Percentiles rank a stretch among this genome's conserved stretches.
These are phyloP conservation scores for Coriolopsis trogii DNA, from an alignment of 1,284 basidiomycete genomes.

Conservation along the genomic window DNA sequence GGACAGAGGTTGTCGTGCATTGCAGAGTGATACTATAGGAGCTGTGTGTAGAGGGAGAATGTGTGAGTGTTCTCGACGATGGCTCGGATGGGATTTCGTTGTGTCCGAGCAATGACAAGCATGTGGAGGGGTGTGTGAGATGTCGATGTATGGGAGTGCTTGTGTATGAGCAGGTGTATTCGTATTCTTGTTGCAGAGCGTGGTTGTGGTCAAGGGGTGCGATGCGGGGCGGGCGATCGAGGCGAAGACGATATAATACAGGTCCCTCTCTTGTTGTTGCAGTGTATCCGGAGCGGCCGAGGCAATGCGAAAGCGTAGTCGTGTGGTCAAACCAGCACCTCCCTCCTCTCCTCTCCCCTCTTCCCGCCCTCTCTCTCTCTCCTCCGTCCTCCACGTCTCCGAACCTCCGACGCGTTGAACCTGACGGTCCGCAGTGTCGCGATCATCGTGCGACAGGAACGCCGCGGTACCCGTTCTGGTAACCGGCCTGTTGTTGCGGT, in stretches of 20 bases:
- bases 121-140: background rate
- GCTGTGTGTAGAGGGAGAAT: background rate
- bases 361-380: slow-evolving; percentile 1
- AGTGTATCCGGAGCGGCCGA: slow-evolving; percentile 16
- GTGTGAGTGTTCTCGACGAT: background rate
- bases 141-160: background rate
- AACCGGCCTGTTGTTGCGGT: slow-evolving; percentile 28
- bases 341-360: slow-evolving; percentile 11
- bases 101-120: background rate
- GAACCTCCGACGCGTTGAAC: background rate
- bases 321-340: slow-evolving; percentile 18
- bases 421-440: background rate
- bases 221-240: slow-evolving; percentile 20
- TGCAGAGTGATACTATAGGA: background rate
- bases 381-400: background rate
- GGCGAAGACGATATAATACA: slow-evolving; percentile 28
- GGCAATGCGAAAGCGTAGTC: slow-evolving; percentile 16
- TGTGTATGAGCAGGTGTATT: background rate
- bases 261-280: slow-evolving; percentile 24
- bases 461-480: slow-evolving; percentile 32
- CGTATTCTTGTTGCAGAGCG: background rate
- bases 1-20: background rate
- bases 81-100: background rate
- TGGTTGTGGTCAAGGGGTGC: slow-evolving; percentile 5
- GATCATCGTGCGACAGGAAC: slow-evolving; percentile 39